Base-by-base conservation (phyloP, 2,329 filamentous ascomycete genomes). In the Pseudogymnoascus sp. region DNA sequence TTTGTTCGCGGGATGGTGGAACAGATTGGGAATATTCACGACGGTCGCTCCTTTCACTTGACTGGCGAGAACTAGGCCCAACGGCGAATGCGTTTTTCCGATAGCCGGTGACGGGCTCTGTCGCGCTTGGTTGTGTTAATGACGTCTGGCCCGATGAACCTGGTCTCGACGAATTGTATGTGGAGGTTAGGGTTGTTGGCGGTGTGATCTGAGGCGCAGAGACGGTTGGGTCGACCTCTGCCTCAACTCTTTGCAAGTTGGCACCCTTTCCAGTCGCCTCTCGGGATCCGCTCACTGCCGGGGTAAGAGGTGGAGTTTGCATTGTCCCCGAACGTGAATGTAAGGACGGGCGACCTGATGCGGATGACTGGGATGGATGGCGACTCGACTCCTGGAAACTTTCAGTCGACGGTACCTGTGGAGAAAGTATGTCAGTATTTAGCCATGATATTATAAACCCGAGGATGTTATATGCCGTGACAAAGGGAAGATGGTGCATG, bases 271-370 rank as follows among this genome's bases (percentile, higher is more conserved):
- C 71, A 67, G 72, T 73, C 60, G 70, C 79, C 71, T 85, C 85
- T 68, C 79, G 78, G 61, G 83, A 84, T 66, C 80, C 78, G 45
- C 91, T 93, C 60, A 87, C 92, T 62, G 91, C 87, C 16, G 93
- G 93, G 11, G 92, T 97, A 60, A 97, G 82, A 42, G 92, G 92
- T 67, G 93, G 93, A 9, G 92, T 96, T 68, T 93, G 89, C 77
- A 95, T 84, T 63, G 88, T 84, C 64, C 87, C 85, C 49, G 83
- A 78, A 64, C 83, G 82, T 64, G 90, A 88, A 72, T 81, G 82
- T 30, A 88, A 86, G 63, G 88, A 92, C 65, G 83, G 81, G 68
- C 81, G 83, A 63, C 79, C 79, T 61, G 86, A 86, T 2, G 28
- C 22, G 66, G 88, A 86, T 66, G 76, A 84, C 60, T 85, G 87